These are phyloP conservation scores for Boletus reticuloceps DNA, from an alignment of 768 basidiomycete genomes.

Conservation along the genomic window DNA sequence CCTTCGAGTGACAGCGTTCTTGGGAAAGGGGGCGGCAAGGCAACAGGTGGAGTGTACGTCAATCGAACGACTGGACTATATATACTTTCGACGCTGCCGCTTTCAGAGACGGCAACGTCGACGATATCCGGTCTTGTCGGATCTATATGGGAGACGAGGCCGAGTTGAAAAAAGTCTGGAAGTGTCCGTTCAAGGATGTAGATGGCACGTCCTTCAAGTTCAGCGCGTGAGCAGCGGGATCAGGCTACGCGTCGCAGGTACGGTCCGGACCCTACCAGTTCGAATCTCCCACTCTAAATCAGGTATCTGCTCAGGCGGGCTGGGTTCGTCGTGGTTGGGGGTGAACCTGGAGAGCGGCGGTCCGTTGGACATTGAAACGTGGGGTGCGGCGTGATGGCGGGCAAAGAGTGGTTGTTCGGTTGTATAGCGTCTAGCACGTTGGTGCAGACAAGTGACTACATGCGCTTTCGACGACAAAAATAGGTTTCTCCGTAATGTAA, in stretches of 20 bases:
- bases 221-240: neutral
- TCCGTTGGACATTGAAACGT: neutral
- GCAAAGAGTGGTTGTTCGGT: slow-evolving; percentile 17
- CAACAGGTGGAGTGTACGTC: slow-evolving; percentile 65
- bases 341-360: slow-evolving; percentile 23
- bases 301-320: slow-evolving; percentile 36
- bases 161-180: slow-evolving; percentile 66
- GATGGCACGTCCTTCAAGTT: slow-evolving; percentile 60
- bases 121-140: slow-evolving; percentile 35
- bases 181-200: slow-evolving; percentile 66
- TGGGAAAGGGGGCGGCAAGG: slow-evolving; percentile 68
- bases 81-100: slow-evolving; percentile 39
- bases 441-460: neutral
- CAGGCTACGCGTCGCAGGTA: slow-evolving; percentile 14
- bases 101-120: slow-evolving; percentile 25
- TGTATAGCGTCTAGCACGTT: slow-evolving; percentile 1
- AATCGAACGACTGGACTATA: slow-evolving; percentile 66
- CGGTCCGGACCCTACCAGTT: slow-evolving; percentile 47
- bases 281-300: slow-evolving; percentile 80
- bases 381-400: neutral
- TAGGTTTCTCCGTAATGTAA: neutral
- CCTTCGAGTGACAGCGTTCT: slow-evolving; percentile 70
- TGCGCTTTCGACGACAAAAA: neutral
- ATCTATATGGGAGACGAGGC: slow-evolving; percentile 59
- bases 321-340: slow-evolving; percentile 13